These are phyloP conservation scores for Neltuma alba DNA, from an alignment of 306 rosid genomes.

Conservation along the genomic window DNA sequence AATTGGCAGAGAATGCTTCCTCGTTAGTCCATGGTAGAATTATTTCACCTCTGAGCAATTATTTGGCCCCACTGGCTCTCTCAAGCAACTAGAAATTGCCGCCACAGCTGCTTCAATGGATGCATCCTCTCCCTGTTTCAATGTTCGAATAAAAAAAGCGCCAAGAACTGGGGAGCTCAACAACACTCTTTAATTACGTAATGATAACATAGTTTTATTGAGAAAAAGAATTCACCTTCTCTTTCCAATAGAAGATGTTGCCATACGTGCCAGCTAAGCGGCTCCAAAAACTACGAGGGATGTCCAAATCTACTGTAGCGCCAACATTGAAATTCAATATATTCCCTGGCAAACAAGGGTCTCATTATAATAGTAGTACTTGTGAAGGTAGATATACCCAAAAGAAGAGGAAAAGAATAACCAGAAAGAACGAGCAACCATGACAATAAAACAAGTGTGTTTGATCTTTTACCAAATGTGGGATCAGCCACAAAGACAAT, in stretches of 20 bases:
- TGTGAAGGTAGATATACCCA: constrained; percentile 1
- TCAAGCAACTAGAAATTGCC: constrained; percentile 90
- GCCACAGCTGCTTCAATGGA: constrained; percentile 90
- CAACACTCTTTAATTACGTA: constrained; percentile 11
- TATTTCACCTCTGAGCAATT: constrained; percentile 90
- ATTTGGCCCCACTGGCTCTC: constrained; percentile 80
- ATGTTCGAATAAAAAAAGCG: background rate
- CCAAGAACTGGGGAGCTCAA: background rate
- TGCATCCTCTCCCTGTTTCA: constrained; percentile 89
- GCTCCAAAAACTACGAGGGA: constrained; percentile 97
- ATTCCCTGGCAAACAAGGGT: constrained; percentile 64
- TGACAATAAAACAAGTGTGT: constrained; percentile 8
- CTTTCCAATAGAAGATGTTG: constrained; percentile 95
- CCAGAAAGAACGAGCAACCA: background rate
- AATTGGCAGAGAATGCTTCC: background rate
- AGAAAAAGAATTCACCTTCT: constrained; percentile 54
- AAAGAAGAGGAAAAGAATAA: constrained; percentile 1
- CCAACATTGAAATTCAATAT: constrained; percentile 96
- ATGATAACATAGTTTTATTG: background rate
- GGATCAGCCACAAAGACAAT: constrained; percentile 98
- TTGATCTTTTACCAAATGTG: constrained; percentile 72
- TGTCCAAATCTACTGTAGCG: constrained; percentile 77
- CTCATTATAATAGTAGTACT: background rate
- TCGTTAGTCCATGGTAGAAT: constrained; percentile 9
- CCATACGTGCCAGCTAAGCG: constrained; percentile 96